phyloP scores from a whole-genome alignment of 352 stramenopile genomes.

The Aphanomyces astaci region DNA sequence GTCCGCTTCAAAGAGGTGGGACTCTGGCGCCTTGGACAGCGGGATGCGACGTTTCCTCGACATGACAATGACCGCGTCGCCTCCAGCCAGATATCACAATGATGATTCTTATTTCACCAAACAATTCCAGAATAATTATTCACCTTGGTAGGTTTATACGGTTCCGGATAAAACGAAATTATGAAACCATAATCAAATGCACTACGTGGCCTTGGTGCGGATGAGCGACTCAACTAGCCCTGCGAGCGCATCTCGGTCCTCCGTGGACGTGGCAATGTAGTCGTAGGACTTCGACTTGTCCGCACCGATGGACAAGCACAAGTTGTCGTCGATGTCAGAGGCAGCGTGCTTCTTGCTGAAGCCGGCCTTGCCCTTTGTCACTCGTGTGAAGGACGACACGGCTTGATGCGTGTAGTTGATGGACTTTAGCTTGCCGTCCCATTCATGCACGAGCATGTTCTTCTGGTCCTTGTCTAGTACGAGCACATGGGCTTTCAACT shows the following conservation, averaged over 20 bases:
- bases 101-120: background rate
- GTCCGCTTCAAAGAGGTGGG: constrained; percentile 16
- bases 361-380: background rate
- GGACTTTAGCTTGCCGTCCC: background rate
- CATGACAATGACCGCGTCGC: background rate
- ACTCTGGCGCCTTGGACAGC: constrained; percentile 19
- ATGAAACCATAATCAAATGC: no score
- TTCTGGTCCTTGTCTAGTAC: constrained; percentile 13
- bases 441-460: background rate
- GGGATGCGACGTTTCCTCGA: constrained; percentile 22
- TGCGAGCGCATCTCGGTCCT: constrained; percentile 5
- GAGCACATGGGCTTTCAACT: background rate
- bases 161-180: constrained; percentile 3
- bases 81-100: background rate
- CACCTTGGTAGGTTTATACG: constrained; percentile 7
- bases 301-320: background rate
- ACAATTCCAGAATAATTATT: background rate
- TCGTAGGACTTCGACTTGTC: background rate
- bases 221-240: background rate
- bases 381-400: background rate
- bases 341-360: background rate
- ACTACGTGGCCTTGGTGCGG: background rate
- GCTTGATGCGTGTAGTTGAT: background rate
- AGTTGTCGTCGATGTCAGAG: background rate
- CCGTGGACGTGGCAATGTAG: constrained; percentile 5